Conservation (phyloP, 139 green algal genomes). For the Axilococcus clingmanii region DNA sequence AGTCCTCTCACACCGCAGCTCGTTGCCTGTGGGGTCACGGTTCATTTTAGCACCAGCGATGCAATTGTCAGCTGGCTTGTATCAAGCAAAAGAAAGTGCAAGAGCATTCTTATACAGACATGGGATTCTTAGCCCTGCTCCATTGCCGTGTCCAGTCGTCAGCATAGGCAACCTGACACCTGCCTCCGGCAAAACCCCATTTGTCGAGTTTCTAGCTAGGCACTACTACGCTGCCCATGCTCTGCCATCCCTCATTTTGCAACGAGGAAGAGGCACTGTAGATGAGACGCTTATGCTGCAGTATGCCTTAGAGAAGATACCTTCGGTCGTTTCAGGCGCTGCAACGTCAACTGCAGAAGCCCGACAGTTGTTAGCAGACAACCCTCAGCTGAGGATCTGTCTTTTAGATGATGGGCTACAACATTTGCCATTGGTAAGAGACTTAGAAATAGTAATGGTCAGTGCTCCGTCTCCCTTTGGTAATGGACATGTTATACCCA, state of each 20-base stretch:
- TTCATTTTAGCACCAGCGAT: constrained; percentile 24
- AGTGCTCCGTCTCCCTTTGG: constrained; percentile 22
- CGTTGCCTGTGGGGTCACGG: constrained; percentile 6
- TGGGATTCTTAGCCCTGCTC: constrained; percentile 13
- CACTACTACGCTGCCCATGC: constrained; percentile 15
- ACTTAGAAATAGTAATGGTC: constrained; percentile 28
- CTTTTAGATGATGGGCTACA: constrained; percentile 29
- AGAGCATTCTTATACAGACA: constrained; percentile 21
- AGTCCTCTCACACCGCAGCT: too few species aligned
- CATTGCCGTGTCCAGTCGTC: constrained; percentile 22
- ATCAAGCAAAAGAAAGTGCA: constrained; percentile 1
- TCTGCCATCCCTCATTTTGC: constrained; percentile 20
- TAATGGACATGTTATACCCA: constrained; percentile 26
- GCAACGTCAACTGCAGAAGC: background rate
- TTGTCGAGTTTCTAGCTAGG: constrained; percentile 23
- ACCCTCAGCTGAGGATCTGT: constrained; percentile 13
- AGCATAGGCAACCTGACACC: constrained; percentile 20
- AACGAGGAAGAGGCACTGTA: constrained; percentile 18
- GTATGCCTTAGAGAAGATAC: constrained; percentile 13
- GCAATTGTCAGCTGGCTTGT: constrained; percentile 1
- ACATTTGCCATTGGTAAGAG: constrained; percentile 18
- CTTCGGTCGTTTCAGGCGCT: constrained; percentile 2
- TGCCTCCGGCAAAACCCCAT: constrained; percentile 27
- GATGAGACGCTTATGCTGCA: constrained; percentile 25
- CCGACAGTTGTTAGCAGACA: constrained; percentile 6